Evolutionary conservation across 2,329 filamentous ascomycete species (phyloP), one percentile per base, ranked within the genome.

Genomic region (Hymenotorrendiella dingleyae): DNA sequence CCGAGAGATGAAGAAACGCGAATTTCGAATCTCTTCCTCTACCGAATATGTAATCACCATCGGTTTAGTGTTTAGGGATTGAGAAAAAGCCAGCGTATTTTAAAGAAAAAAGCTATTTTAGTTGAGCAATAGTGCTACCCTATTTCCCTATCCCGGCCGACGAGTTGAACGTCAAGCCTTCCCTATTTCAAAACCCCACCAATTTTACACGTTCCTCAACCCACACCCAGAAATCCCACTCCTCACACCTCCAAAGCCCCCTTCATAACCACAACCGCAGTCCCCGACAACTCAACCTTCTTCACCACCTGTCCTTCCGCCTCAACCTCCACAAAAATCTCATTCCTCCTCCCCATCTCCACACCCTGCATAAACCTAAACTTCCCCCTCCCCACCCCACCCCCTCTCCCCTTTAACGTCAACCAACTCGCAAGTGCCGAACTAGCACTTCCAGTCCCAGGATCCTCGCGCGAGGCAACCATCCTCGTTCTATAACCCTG

Each of bases 401-500:
- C 59, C n/a, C 48, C 57, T 32, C 58, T 59, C 39, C 64, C 64
- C n/a, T 60, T 58, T 39, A 74, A 56, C 4, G 72, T 67, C 47
- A 84, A 63, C 54, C 75, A 82, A 42, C 69, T 65, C 16, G 67
- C 66, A 50, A 85, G 60, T 6, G 73, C 73, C 55, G 71, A 72
- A 4, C 80, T 77, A 22, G 80, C 79, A 46, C 75, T 80, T 0
- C 81, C 82, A 1, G 78, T 81, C 1, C 75, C 77, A 2, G 77
- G 72, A 54, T 85, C 81, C 55, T 82, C 74, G 14, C 74, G 55
- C 2, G 55, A 55, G 1, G 58, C 52, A 38, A 53, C 51, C 78
- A 86, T 81, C 36, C 83, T 69, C 8, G 80, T 73, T 39, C 77
- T 68, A 17, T 85, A 54, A 23, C 52, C 55, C 23, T 55, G 35